These are phyloP conservation scores for Naganishia sp. DNA, from an alignment of 1,284 basidiomycete species.

Conservation along the genomic window DNA sequence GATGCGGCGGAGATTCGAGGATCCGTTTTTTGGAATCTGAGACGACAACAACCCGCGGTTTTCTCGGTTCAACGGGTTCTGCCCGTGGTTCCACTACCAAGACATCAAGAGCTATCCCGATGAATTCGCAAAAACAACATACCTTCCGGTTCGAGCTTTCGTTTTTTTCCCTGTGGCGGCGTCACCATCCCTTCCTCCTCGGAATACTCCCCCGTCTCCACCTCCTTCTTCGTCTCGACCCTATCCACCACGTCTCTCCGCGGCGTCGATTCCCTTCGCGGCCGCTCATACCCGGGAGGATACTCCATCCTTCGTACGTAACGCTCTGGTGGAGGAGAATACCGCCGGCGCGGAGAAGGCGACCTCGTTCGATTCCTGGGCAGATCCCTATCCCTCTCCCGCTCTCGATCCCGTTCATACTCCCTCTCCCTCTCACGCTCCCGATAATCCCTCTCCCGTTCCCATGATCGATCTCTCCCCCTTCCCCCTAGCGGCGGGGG, in stretches of 20 bases:
- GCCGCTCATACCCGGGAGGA: slow-evolving; percentile 1
- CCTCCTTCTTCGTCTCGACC: not conserved
- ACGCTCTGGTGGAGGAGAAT: slow-evolving; percentile 3
- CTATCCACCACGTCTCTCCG: too few species aligned
- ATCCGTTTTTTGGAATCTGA: slow-evolving; percentile 6
- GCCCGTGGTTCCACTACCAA: not conserved
- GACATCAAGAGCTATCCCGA: not conserved
- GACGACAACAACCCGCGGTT: slow-evolving; percentile 8
- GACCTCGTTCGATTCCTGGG: slow-evolving; percentile 11
- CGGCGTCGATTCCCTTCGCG: slow-evolving; percentile 2
- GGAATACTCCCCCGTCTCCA: slow-evolving; percentile 13
- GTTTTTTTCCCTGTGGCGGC: slow-evolving; percentile 12
- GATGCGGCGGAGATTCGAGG: slow-evolving; percentile 20
- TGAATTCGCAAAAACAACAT: not conserved
- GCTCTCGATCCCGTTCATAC: not conserved
- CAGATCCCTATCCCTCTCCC: slow-evolving; percentile 1
- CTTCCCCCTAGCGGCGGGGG: not conserved
- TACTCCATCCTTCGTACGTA: not conserved
- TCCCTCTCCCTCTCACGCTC: slow-evolving; percentile 17
- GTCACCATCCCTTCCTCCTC: slow-evolving; percentile 26
- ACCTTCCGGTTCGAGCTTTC: slow-evolving; percentile 16
- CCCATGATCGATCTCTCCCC: slow-evolving; percentile 4
- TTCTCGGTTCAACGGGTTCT: not conserved
- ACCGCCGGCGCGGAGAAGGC: slow-evolving; percentile 4
- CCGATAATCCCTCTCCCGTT: slow-evolving; percentile 3